Conservation (phyloP, 2,329 filamentous ascomycete genomes). For the Lachnellula cervina region DNA sequence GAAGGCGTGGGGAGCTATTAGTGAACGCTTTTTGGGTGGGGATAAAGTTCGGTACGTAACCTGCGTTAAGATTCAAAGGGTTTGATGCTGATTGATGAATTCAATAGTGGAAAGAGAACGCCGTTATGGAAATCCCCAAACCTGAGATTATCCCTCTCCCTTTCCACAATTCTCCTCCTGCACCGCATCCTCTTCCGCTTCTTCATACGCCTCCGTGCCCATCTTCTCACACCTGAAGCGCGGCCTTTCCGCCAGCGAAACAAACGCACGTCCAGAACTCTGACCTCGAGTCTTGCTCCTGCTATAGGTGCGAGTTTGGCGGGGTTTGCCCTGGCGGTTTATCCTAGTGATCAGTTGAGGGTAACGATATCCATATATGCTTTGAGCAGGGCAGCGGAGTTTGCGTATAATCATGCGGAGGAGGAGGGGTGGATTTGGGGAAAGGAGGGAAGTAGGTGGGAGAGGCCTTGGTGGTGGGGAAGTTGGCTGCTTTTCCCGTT, state of each 20-base stretch:
- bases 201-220: constrained; percentile 71
- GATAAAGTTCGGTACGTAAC: constrained; percentile 29
- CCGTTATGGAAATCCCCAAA: constrained; percentile 62
- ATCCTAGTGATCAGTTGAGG: constrained; percentile 63
- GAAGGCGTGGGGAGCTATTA: constrained; percentile 56
- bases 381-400: constrained; percentile 77
- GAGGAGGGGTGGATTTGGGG: constrained; percentile 66
- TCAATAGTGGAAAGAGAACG: constrained; percentile 39
- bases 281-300: constrained; percentile 81
- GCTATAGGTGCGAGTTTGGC: constrained; percentile 87
- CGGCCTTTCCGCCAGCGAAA: constrained; percentile 78
- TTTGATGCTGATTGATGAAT: constrained; percentile 8
- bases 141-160: constrained; percentile 72
- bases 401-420: constrained; percentile 78
- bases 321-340: constrained; percentile 75
- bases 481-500: constrained; percentile 78
- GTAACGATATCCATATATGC: constrained; percentile 78
- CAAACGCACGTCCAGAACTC: constrained; percentile 64
- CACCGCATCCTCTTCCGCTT: constrained; percentile 90
- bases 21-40: constrained; percentile 42
- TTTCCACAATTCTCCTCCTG: constrained; percentile 80
- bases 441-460: constrained; percentile 48
- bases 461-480: constrained; percentile 76
- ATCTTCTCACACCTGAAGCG: constrained; percentile 75
- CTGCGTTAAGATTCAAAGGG: constrained; percentile 3